Base-by-base conservation (phyloP, 2,329 filamentous ascomycete species). In the Nigrospora osmanthi region DNA sequence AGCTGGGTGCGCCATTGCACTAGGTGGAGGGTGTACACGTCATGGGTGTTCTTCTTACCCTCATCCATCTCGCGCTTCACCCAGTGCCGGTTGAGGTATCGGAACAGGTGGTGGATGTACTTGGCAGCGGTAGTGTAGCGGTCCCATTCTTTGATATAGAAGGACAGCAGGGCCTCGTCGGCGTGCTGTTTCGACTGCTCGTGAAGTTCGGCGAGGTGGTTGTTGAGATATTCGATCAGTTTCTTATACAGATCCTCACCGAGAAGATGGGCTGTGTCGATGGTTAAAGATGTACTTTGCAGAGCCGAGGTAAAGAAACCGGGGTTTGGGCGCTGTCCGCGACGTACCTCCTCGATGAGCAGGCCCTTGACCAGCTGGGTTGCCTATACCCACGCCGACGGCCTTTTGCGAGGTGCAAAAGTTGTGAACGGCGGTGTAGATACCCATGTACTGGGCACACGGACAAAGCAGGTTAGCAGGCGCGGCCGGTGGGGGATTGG, bases 341-440 rank as follows among this genome's bases (percentile, higher is more conserved):
- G 36, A 53, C 64, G 38, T 71, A 82, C 87, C 87, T 65, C 89
- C 89, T 51, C 85, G 75, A 63, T 88, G 84, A 52, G 79, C 78
- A n/a, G 35, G n/a, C 4, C 32, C 17, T 11, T 57, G 53, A 31
- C 68, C 70, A 35, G 71, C 71, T 33, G 74, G 67, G 52, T 60
- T 61, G 28, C 64, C 45, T 11, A 35, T 50, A 13, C 67, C 68
- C 43, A 78, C 73, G n/a, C 80, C 78, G 38, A 90, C 82, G 1
- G 89, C 89, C 65, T 97, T 97, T 66, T 97, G 93, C 19, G 93
- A 95, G 46, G 93, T 98, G 66, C 93, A 98, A 67, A 98, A 98
- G 71, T 98, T 96, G 71, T 98, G 93, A 41, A 98, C 93, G 49
- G 90, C 89, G 43, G 91, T 96, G 69, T 97, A 97, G 49, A 96